Conservation (phyloP, 2,329 filamentous ascomycete species). For the Alternaria atra region DNA sequence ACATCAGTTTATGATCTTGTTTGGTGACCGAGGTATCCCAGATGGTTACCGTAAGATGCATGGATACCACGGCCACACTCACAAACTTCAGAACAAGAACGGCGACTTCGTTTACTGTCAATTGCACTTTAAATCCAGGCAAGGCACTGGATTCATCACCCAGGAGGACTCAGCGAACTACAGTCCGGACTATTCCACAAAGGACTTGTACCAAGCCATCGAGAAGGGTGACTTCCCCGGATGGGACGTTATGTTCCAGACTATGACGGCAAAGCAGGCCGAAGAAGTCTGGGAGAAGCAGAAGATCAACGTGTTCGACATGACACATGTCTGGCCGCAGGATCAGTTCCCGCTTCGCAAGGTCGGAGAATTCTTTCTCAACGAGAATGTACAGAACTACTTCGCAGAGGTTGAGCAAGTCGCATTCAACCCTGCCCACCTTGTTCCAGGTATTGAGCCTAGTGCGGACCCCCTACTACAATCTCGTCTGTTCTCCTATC, state of each 20-base stretch:
- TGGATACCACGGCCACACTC: constrained; percentile 62
- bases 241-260: constrained; percentile 62
- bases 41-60: constrained; percentile 66
- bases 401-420: constrained; percentile 75
- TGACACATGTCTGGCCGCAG: constrained; percentile 65
- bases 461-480: constrained; percentile 76
- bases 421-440: constrained; percentile 73
- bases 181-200: constrained; percentile 62
- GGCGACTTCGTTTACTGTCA: constrained; percentile 64
- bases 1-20: constrained; percentile 64
- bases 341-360: constrained; percentile 62
- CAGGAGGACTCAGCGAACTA: constrained; percentile 62
- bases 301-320: constrained; percentile 64
- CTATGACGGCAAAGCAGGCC: constrained; percentile 62
- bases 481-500: constrained; percentile 74
- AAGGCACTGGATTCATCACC: constrained; percentile 62
- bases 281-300: constrained; percentile 63
- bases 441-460: constrained; percentile 73
- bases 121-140: constrained; percentile 63
- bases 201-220: constrained; percentile 62
- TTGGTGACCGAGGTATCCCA: constrained; percentile 65
- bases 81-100: constrained; percentile 63
- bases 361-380: constrained; percentile 62
- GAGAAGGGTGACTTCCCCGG: constrained; percentile 62
- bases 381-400: constrained; percentile 67